Evolutionary conservation across 1,284 basidiomycete species (phyloP).

Genomic region (Coniferiporia weirii): DNA sequence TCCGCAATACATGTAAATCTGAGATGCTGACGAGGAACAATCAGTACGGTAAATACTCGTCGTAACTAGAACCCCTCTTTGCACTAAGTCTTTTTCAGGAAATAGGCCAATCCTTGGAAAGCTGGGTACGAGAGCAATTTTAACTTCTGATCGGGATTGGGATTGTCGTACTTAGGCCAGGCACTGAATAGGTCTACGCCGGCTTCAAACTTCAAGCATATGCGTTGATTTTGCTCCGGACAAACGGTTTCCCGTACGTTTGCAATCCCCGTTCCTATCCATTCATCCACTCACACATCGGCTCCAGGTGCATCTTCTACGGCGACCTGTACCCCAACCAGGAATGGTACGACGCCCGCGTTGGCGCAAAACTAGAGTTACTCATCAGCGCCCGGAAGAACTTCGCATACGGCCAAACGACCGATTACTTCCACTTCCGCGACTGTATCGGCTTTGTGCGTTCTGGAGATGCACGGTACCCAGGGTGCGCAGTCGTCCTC

Average conservation of each 20-base stretch:
- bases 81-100: constrained; percentile 38
- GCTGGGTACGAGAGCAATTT: constrained; percentile 56
- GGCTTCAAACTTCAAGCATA: constrained; percentile 80
- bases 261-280: constrained; percentile 1
- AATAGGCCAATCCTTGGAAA: constrained; percentile 67
- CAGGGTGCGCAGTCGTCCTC: constrained; percentile 63
- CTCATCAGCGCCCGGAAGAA: constrained; percentile 56
- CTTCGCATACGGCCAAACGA: constrained; percentile 57
- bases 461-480: constrained; percentile 42
- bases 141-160: neutral
- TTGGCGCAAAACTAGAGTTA: constrained; percentile 42
- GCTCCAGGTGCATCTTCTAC: constrained; percentile 79
- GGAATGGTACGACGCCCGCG: constrained; percentile 56
- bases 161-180: neutral
- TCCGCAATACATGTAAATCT: neutral
- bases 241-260: constrained; percentile 80
- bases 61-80: neutral
- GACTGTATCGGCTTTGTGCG: constrained; percentile 76
- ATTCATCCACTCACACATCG: neutral
- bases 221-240: constrained; percentile 79
- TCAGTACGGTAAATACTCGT: constrained; percentile 46
- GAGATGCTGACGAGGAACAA: neutral
- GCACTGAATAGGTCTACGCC: constrained; percentile 47
- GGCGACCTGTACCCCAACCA: constrained; percentile 79
- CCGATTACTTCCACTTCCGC: constrained; percentile 51